Evolutionary conservation across 352 stramenopile species (phyloP).

Genomic region (Albugo candida): DNA sequence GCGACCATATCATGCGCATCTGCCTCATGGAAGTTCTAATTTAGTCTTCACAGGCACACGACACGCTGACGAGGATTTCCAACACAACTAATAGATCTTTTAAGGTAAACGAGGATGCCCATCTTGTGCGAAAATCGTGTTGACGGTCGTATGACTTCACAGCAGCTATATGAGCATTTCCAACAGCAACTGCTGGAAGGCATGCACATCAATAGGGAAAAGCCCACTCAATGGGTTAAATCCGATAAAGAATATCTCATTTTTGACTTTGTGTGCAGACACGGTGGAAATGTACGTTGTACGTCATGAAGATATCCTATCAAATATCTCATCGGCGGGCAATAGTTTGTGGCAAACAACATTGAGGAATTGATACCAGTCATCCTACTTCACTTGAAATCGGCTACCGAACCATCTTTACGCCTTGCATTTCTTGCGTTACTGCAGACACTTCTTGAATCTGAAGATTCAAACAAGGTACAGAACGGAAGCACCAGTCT

Average conservation of each 20-base stretch:
- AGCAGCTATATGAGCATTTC: slow-evolving; percentile 39
- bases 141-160: not conserved
- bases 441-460: slow-evolving; percentile 58
- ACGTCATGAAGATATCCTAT: not conserved
- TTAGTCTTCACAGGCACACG: slow-evolving; percentile 18
- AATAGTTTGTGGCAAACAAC: slow-evolving; percentile 15
- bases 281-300: slow-evolving; percentile 13
- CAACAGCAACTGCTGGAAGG: slow-evolving; percentile 27
- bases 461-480: too few relatives aligned
- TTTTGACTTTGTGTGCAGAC: slow-evolving; percentile 62
- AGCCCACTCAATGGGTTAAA: slow-evolving; percentile 31
- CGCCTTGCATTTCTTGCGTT: slow-evolving; percentile 66
- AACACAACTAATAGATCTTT: slow-evolving; percentile 11
- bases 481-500: not conserved
- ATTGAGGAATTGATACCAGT: slow-evolving; percentile 36
- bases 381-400: slow-evolving; percentile 42
- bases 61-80: slow-evolving; percentile 17
- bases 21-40: not conserved
- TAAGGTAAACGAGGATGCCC: slow-evolving; percentile 14
- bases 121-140: not conserved
- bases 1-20: not conserved
- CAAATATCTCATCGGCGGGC: not conserved
- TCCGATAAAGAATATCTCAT: slow-evolving; percentile 30
- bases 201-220: slow-evolving; percentile 26
- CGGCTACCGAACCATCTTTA: slow-evolving; percentile 45